These are phyloP conservation scores for Colletotrichum sp. DNA, from an alignment of 2,329 filamentous ascomycete genomes.

Conservation along the genomic window DNA sequence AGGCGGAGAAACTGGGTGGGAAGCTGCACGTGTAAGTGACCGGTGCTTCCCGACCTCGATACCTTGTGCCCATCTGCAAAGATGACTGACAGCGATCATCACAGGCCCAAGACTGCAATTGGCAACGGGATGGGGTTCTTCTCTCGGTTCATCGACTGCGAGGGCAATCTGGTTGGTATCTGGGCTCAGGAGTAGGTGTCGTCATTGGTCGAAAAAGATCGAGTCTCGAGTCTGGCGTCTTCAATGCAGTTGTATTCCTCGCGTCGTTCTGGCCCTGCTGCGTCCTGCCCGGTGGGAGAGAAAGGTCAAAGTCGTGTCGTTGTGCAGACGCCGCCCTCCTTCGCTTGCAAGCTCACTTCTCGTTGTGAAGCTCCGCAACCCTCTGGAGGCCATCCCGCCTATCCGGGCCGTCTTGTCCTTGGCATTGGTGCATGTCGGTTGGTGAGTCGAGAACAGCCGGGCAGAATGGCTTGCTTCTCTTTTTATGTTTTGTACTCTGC, in stretches of 20 bases:
- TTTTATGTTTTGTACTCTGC: conserved; percentile 7
- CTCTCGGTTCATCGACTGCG: conserved; percentile 40
- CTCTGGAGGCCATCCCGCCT: background rate
- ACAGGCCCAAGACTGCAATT: conserved; percentile 40
- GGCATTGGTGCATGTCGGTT: background rate
- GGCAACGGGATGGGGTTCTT: conserved; percentile 37
- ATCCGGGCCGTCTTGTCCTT: conserved; percentile 7
- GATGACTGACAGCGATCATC: background rate
- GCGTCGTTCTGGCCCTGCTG: background rate
- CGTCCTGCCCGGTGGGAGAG: background rate
- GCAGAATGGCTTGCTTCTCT: conserved; percentile 10
- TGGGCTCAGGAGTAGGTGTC: conserved; percentile 34
- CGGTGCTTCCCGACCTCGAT: background rate
- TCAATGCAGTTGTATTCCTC: background rate
- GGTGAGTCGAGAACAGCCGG: background rate
- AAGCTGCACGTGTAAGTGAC: conserved; percentile 38
- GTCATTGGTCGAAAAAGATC: background rate
- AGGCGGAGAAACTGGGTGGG: conserved; percentile 34
- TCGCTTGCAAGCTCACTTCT: background rate
- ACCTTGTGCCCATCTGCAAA: no score
- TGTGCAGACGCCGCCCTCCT: background rate
- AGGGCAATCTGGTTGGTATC: conserved; percentile 42
- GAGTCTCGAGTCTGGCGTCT: background rate
- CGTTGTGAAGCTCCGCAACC: background rate
- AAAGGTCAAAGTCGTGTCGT: background rate